Evolutionary conservation across 1,284 basidiomycete species (phyloP), one percentile per base, ranked within the genome.

Genomic region (Ustilago bromivora): DNA sequence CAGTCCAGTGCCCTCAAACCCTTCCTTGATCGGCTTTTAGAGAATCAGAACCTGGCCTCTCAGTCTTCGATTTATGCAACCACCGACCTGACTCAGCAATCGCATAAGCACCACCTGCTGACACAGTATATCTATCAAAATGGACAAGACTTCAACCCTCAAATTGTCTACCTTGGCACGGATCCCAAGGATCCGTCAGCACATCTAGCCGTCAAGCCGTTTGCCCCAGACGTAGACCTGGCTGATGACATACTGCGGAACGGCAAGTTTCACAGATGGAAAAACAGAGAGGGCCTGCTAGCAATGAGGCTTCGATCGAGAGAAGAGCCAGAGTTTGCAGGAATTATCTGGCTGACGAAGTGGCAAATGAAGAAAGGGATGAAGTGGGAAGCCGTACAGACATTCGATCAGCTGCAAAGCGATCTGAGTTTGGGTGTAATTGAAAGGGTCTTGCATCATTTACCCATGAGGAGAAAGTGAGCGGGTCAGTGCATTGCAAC

Each of bases 221-320:
- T 46, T 19, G n/a, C 4, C 1, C 17, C 40, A 9, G n/a, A 38
- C 10, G n/a, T 15, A 17, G n/a, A 15, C 2, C 2, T 34, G 28
- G 43, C 31, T 49, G 1, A 9, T 51, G 28, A 49, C 1, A 31
- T 11, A 19, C 49, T 32, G 9, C 49, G 6, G 9, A 57, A 1
- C 19, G 10, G 31, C 13, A 12, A 43, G 36, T 35, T 19, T n/a
- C 31, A 31, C 3, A n/a, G 43, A 47, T 46, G 40, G 43, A 58
- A 13, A 19, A 19, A 19, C 1, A 38, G 52, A 34, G 12, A 52
- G 17, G 61, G 55, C 12, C 36, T 64, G 5, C 46, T 64, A 8
- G 54, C 61, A 5, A 63, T 63, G 61, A 57, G 23, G 31, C 55
- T 64, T 13, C 8, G 17, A 6, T 57, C 55, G 13, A 23, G 55